A percentile compares a stretch with the other conserved stretches of the same genome.
Conservation (phyloP, 2,329 filamentous ascomycete genomes). For the Fusarium brachygibbosum region DNA sequence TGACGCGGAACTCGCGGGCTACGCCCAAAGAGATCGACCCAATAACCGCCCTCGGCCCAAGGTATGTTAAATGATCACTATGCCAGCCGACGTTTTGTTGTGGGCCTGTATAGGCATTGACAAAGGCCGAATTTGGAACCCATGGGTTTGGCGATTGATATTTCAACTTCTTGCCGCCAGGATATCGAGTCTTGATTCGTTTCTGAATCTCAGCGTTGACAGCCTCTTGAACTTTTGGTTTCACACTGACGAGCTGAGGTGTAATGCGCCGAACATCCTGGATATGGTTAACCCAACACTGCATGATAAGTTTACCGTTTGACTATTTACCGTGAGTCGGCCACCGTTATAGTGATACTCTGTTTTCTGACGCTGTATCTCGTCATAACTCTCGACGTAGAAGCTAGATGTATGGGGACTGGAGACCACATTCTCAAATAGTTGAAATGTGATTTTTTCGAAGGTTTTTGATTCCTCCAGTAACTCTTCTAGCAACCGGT, state of each 20-base stretch:
- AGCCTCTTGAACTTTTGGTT: slow-evolving; percentile 75
- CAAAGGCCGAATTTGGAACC: slow-evolving; percentile 90
- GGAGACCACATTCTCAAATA: slow-evolving; percentile 89
- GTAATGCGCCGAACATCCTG: slow-evolving; percentile 83
- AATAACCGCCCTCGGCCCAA: slow-evolving; percentile 89
- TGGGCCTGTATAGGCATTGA: slow-evolving; percentile 91
- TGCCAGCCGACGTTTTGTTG: slow-evolving; percentile 91
- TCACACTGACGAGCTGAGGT: slow-evolving; percentile 78
- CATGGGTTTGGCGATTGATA: slow-evolving; percentile 81
- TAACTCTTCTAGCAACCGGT: slow-evolving; percentile 80
- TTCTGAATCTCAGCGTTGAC: slow-evolving; percentile 84
- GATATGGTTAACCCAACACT: slow-evolving; percentile 20
- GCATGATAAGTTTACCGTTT: background rate
- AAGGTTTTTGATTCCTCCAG: slow-evolving; percentile 80
- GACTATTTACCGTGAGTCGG: slow-evolving; percentile 69
- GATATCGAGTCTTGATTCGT: slow-evolving; percentile 77
- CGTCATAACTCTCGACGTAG: slow-evolving; percentile 81
- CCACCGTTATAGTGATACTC: slow-evolving; percentile 91
- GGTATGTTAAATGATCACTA: slow-evolving; percentile 91
- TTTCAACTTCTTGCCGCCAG: slow-evolving; percentile 77
- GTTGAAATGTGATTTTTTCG: slow-evolving; percentile 78
- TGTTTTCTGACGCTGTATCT: slow-evolving; percentile 76
- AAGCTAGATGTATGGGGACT: slow-evolving; percentile 88
- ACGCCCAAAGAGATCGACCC: slow-evolving; percentile 93
- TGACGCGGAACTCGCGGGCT: slow-evolving; percentile 91